These are phyloP conservation scores for Fusarium clavum DNA, from an alignment of 2,329 filamentous ascomycete species.

Conservation along the genomic window DNA sequence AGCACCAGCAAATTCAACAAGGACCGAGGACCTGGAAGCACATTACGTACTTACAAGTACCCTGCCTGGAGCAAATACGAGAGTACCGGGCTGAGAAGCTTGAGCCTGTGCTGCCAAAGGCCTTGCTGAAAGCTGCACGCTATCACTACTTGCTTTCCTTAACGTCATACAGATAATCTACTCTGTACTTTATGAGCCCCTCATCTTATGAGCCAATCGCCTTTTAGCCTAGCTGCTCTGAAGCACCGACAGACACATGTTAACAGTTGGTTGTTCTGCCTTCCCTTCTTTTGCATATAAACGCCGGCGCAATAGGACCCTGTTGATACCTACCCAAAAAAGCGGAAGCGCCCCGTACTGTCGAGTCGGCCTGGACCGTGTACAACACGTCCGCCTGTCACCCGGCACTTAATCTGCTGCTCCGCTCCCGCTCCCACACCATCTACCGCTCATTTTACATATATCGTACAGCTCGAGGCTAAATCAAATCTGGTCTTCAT, in stretches of 20 bases:
- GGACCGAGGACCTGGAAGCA: conserved; percentile 6
- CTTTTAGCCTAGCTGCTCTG: conserved; percentile 17
- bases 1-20: background rate
- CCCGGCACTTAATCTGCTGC: conserved; percentile 10
- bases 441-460: conserved; percentile 15
- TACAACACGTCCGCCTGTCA: background rate
- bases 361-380: background rate
- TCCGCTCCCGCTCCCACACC: conserved; percentile 28
- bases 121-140: background rate
- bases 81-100: background rate
- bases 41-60: background rate
- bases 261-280: background rate
- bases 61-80: background rate
- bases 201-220: conserved; percentile 37
- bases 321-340: background rate
- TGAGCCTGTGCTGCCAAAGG: background rate
- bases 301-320: background rate
- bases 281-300: conserved; percentile 6
- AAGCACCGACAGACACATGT: conserved; percentile 15
- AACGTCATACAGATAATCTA: background rate
- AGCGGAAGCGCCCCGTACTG: background rate
- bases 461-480: conserved; percentile 11
- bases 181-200: conserved; percentile 6
- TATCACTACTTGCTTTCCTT: background rate
- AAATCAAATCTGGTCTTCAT: conserved; percentile 21